Conservation (phyloP, 2,329 filamentous ascomycete genomes). For the Colletotrichum plurivorum region DNA sequence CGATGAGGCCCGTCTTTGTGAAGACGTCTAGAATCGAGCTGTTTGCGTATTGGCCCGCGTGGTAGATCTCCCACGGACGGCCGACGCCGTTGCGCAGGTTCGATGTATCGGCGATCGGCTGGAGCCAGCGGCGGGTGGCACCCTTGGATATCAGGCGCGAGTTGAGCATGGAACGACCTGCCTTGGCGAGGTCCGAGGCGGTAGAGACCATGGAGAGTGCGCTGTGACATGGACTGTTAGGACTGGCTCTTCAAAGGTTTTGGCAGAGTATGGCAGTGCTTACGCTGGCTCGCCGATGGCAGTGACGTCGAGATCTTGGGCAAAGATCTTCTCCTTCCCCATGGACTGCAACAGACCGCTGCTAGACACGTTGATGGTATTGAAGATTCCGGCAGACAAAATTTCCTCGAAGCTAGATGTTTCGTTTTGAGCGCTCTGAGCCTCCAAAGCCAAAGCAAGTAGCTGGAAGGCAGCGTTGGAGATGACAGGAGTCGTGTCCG, state of each 20-base stretch:
- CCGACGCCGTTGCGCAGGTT: conserved; percentile 53
- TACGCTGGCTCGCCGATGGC: conserved; percentile 42
- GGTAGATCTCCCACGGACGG: conserved; percentile 52
- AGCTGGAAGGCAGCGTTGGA: conserved; percentile 46
- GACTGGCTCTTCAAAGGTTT: too few species aligned
- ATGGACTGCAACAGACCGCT: conserved; percentile 29
- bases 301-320: conserved; percentile 33
- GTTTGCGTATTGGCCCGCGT: conserved; percentile 42
- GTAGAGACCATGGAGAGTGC: conserved; percentile 43
- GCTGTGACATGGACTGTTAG: background rate
- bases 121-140: conserved; percentile 50
- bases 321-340: conserved; percentile 27
- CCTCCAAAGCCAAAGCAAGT: conserved; percentile 43
- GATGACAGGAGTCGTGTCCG: conserved; percentile 45
- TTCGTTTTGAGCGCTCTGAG: background rate
- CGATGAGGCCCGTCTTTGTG: conserved; percentile 48
- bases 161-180: conserved; percentile 43
- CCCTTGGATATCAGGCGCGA: conserved; percentile 43
- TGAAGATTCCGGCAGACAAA: conserved; percentile 30
- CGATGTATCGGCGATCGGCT: conserved; percentile 47
- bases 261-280: background rate
- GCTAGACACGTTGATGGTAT: conserved; percentile 42
- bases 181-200: conserved; percentile 42
- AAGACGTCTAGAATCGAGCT: conserved; percentile 45
- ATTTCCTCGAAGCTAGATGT: conserved; percentile 9